phyloP scores from a whole-genome alignment of 2,329 filamentous ascomycete genomes.

The Graphilbum ipis-grandicollis region DNA sequence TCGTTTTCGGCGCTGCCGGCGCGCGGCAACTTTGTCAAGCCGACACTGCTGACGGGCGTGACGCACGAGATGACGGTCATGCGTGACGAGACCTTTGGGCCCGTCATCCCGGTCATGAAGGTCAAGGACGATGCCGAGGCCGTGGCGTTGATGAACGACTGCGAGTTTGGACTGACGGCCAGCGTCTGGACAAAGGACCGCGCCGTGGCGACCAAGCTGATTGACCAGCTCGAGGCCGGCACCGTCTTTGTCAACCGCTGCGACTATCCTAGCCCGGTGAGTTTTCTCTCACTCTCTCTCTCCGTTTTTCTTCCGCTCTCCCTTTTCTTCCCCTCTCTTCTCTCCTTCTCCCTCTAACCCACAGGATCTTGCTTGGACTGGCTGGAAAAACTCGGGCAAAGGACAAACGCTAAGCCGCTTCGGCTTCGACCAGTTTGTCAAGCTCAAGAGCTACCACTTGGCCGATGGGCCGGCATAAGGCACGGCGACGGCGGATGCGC shows the following conservation, averaged over 20 bases:
- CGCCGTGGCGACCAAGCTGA: constrained; percentile 54
- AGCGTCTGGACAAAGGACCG: constrained; percentile 93
- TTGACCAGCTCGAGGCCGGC: constrained; percentile 71
- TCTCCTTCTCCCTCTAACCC: neutral
- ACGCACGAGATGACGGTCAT: constrained; percentile 7
- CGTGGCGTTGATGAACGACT: constrained; percentile 78
- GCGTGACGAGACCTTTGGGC: constrained; percentile 66
- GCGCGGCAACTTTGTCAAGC: constrained; percentile 79
- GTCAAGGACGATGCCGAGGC: constrained; percentile 71
- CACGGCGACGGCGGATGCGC: no score
- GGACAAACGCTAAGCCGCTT: constrained; percentile 79
- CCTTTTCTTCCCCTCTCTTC: neutral
- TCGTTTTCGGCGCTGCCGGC: constrained; percentile 55
- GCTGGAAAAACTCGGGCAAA: constrained; percentile 93
- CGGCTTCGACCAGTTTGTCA: constrained; percentile 90
- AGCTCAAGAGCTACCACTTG: constrained; percentile 88
- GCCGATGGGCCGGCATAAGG: constrained; percentile 52
- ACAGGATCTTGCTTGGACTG: constrained; percentile 86
- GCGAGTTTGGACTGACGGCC: constrained; percentile 85
- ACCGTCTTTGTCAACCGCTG: constrained; percentile 94
- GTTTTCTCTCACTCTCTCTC: constrained; percentile 17
- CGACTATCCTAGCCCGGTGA: constrained; percentile 79
- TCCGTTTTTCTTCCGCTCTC: neutral
- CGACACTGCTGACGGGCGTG: constrained; percentile 55
- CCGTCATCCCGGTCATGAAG: constrained; percentile 79